phyloP scores from a whole-genome alignment of 2,329 filamentous ascomycete species.

The Fusarium piperis region DNA sequence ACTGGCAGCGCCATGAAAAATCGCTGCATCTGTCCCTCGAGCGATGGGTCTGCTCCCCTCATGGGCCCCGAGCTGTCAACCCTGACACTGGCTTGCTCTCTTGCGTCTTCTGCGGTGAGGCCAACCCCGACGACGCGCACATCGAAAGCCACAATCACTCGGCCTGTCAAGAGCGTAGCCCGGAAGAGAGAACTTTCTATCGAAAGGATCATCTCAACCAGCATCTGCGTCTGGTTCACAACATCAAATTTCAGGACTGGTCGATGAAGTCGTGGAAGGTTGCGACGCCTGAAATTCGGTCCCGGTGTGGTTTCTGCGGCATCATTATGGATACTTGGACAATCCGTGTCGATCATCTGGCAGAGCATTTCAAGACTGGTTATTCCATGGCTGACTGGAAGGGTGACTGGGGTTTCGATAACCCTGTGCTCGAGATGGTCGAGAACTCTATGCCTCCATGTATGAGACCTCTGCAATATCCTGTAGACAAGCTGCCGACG shows the following conservation, averaged over 20 bases:
- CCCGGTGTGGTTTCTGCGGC: conserved; percentile 73
- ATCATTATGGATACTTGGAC: conserved; percentile 70
- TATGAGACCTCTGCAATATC: conserved; percentile 56
- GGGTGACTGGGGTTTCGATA: conserved; percentile 75
- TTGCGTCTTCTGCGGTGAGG: conserved; percentile 69
- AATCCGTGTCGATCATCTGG: conserved; percentile 68
- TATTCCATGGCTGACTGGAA: conserved; percentile 75
- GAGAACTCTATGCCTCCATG: conserved; percentile 74
- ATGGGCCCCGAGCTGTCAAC: conserved; percentile 65
- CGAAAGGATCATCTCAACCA: conserved; percentile 75
- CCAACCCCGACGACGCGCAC: conserved; percentile 64
- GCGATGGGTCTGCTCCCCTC: conserved; percentile 71
- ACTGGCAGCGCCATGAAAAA: conserved; percentile 78
- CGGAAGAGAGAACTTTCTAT: conserved; percentile 72
- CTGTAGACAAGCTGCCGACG: conserved; percentile 48
- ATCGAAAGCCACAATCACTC: conserved; percentile 68
- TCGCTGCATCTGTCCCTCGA: conserved; percentile 72
- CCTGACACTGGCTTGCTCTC: conserved; percentile 66
- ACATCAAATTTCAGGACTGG: conserved; percentile 69
- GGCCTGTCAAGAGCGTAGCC: conserved; percentile 72
- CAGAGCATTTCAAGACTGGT: conserved; percentile 74
- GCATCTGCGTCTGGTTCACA: conserved; percentile 70
- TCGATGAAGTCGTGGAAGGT: conserved; percentile 73
- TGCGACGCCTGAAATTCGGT: conserved; percentile 68
- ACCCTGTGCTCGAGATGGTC: conserved; percentile 68